These are phyloP conservation scores for Fibroporia radiculosa DNA, from an alignment of 768 basidiomycete species.

Conservation along the genomic window DNA sequence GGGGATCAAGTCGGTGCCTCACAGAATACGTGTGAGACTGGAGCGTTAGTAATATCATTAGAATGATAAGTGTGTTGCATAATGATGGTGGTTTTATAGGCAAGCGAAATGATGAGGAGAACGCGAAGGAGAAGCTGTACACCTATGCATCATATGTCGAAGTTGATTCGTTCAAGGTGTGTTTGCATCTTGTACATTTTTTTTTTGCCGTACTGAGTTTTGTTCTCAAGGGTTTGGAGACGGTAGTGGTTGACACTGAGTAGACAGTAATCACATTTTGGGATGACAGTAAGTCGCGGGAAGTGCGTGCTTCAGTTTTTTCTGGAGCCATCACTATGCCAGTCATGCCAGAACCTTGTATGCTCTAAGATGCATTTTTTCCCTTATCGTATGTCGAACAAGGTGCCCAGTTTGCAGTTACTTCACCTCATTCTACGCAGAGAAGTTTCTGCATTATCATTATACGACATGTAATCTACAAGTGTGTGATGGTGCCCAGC, in stretches of 20 bases:
- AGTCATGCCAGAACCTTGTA: too few relatives aligned
- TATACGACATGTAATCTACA: too few relatives aligned
- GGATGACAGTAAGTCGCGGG: conserved; percentile 9
- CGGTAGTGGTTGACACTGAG: conserved; percentile 74
- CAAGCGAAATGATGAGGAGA: conserved; percentile 98
- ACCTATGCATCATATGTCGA: conserved; percentile 82
- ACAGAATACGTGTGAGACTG: conserved; percentile 86
- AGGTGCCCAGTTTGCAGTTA: too few relatives aligned
- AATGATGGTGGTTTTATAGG: conserved; percentile 36
- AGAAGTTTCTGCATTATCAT: too few relatives aligned
- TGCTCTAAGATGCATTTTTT: too few relatives aligned
- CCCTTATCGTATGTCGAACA: too few relatives aligned
- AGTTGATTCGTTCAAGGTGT: conserved; percentile 78
- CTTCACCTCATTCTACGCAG: too few relatives aligned
- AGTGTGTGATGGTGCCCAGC: too few relatives aligned
- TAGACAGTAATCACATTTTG: conserved; percentile 28
- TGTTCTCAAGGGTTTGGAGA: conserved; percentile 68
- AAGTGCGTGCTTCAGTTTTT: too few relatives aligned
- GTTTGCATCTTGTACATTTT: conserved; percentile 17
- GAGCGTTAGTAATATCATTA: conserved; percentile 59
- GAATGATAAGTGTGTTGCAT: background rate
- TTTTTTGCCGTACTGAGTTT: conserved; percentile 9
- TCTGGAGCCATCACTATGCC: too few relatives aligned
- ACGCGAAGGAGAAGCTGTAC: conserved; percentile 96
- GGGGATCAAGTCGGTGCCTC: conserved; percentile 92